Conservation (phyloP, 495 filamentous ascomycete genomes). For the Pseudevernia furfuracea region DNA sequence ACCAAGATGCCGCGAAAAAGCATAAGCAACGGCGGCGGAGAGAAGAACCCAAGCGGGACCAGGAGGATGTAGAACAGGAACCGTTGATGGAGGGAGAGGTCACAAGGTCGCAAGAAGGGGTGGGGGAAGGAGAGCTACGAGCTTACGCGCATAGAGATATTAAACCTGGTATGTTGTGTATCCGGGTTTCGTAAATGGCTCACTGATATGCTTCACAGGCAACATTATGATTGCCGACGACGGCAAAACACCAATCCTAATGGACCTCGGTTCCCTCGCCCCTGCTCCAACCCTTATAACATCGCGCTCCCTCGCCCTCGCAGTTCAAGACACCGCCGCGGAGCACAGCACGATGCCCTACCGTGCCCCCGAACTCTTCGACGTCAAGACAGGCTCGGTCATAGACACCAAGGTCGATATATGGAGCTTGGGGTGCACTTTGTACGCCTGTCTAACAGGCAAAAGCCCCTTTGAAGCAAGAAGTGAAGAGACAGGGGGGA, state of each 20-base stretch:
- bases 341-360: constrained; percentile 99
- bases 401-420: constrained; percentile 98
- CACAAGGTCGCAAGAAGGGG: constrained; percentile 59
- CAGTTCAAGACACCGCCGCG: constrained; percentile 86
- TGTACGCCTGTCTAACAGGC: constrained; percentile 91
- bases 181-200: not conserved
- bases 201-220: constrained; percentile 40
- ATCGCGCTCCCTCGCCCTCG: constrained; percentile 79
- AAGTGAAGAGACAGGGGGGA: constrained; percentile 91
- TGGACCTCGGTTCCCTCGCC: constrained; percentile 92
- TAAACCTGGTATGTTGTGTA: constrained; percentile 64
- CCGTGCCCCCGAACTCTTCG: constrained; percentile 93
- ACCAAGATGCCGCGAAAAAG: constrained; percentile 50
- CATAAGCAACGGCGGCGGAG: constrained; percentile 41
- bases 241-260: constrained; percentile 74
- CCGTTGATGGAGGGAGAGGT: constrained; percentile 82
- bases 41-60: constrained; percentile 43
- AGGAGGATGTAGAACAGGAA: constrained; percentile 65
- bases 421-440: constrained; percentile 92
- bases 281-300: constrained; percentile 89
- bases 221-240: constrained; percentile 64
- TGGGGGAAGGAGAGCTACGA: constrained; percentile 59
- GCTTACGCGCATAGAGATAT: constrained; percentile 96
- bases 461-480: constrained; percentile 95
- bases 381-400: constrained; percentile 86